Evolutionary conservation across 495 filamentous ascomycete species (phyloP).

Genomic region (Ramalina peruviana): DNA sequence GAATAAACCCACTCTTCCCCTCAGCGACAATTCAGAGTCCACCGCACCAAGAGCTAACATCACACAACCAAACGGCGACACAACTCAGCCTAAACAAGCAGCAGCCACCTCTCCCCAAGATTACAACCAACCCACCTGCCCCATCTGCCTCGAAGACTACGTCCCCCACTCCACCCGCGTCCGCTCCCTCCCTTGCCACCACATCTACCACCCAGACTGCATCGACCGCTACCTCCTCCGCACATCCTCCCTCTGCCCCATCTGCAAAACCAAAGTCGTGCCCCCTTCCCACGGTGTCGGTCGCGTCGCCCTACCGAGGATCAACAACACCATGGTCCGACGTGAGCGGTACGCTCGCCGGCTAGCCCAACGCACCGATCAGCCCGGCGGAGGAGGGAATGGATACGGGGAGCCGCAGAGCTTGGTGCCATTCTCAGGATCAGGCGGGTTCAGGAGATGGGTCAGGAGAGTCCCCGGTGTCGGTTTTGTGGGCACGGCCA

Average conservation of each 20-base stretch:
- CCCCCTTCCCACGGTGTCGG: constrained; percentile 49
- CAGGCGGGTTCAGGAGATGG: neutral
- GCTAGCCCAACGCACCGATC: constrained; percentile 1
- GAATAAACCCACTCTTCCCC: neutral
- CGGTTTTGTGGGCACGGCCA: too few relatives aligned
- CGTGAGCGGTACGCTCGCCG: constrained; percentile 39
- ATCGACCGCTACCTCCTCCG: constrained; percentile 64
- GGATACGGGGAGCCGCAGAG: neutral
- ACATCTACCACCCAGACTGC: constrained; percentile 84
- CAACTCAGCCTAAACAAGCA: neutral
- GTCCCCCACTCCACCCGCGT: constrained; percentile 50
- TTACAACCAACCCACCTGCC: constrained; percentile 59
- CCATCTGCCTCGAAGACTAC: constrained; percentile 79
- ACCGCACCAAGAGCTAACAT: constrained; percentile 9
- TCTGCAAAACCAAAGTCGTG: constrained; percentile 71
- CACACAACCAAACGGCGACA: neutral
- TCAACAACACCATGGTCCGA: constrained; percentile 77
- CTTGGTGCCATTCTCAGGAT: neutral
- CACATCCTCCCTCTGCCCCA: constrained; percentile 66
- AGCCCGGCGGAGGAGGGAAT: neutral
- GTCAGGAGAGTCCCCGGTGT: neutral
- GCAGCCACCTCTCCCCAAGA: constrained; percentile 23
- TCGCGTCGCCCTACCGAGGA: constrained; percentile 13
- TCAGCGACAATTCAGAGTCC: constrained; percentile 7
- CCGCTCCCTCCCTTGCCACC: constrained; percentile 72